Evolutionary conservation across 352 stramenopile genomes (phyloP), one percentile per base, ranked within the genome.

Genomic region (Phytophthora pisi): DNA sequence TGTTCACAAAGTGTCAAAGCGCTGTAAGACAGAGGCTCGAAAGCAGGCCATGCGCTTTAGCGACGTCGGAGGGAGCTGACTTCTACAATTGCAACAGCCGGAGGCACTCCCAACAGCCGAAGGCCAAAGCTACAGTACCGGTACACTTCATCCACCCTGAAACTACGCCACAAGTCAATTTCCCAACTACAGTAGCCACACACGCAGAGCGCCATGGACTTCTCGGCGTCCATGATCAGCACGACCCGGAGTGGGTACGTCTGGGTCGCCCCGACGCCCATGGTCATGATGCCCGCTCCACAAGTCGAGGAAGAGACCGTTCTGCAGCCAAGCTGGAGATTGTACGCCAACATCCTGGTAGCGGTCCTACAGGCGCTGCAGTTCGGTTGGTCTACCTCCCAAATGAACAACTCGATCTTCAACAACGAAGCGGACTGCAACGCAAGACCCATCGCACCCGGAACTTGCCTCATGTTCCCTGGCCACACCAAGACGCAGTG

Each of bases 291-390:
- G 51, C 6, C 54, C 11, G 18, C 51, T 1, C 57, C 43, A 9
- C 31, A 15, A 23, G 20, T 43, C 23, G 36, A 68, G 5, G 59
- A 72, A 8, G 65, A 68, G n/a, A 43, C 45, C 16, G 4, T 51
- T 6, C 49, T 68, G 5, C 66, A 64, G 15, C 61, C 66, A 45
- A 68, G 46, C 0, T 72, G 68, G 49, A 64, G 72, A 47, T 70
- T 90, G n/a, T 89, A 89, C 62, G 66, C 71, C 30, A 92, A 82
- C 53, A 68, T 80, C 11, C 28, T 73, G 5, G 59, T 93, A 18
- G 58, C 72, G 24, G 47, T 91, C 24, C 55, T 93, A 5, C 80
- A 81, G 28, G 55, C 77, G 18, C 28, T 78, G 30, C 70, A 74
- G 28, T 75, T 69, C 38, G 70, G 70, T 31, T 78, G 70, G 86